Evolutionary conservation across 768 basidiomycete species (phyloP), one percentile per base, ranked within the genome.

Genomic region (Hericium rajendrae): DNA sequence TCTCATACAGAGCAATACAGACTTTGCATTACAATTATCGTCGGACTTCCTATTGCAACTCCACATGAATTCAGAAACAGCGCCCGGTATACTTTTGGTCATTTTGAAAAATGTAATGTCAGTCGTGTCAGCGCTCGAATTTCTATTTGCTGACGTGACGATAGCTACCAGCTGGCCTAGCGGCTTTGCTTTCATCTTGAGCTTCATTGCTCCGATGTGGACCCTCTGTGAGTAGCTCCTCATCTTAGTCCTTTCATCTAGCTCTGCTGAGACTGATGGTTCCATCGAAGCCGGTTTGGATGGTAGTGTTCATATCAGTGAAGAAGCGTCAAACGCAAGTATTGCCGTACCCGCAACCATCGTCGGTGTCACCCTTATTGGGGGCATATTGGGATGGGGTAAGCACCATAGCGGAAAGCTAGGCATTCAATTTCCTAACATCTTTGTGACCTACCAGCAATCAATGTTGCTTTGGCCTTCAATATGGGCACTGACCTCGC

Each of bases 321-420:
- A 84, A 65, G 82, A 84, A 64, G 81, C 81, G 0, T 69, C 74
- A 0, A 86, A 87, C 61, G 84, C 84, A 0, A 74, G 77, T 4
- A 72, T 71, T 4, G 82, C 82, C 37, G 80, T 85, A 13, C 85
- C 84, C 2, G 83, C 77, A 74, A 83, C 81, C 2, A 82, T 86
- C 43, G 73, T 80, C 16, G 68, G 70, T 10, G 76, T 83, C 0
- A 76, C 76, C 26, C 74, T 69, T 6, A 74, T 79, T 26, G 76
- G 78, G 41, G 76, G 77, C 53, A 59, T 81, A 8, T 69, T 84
- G 8, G 82, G 82, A 48, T 81, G 74, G 75, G 78, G 82, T 81
- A 60, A 41, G 77, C 48, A 18, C 13, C n/a, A 65, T 12, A 55
- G 24, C 20, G 2, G 6, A 6, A 62, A 4, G 55, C 24, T 32